Evolutionary conservation across 2,329 filamentous ascomycete species (phyloP).

Genomic region (Fusarium veterinarium): DNA sequence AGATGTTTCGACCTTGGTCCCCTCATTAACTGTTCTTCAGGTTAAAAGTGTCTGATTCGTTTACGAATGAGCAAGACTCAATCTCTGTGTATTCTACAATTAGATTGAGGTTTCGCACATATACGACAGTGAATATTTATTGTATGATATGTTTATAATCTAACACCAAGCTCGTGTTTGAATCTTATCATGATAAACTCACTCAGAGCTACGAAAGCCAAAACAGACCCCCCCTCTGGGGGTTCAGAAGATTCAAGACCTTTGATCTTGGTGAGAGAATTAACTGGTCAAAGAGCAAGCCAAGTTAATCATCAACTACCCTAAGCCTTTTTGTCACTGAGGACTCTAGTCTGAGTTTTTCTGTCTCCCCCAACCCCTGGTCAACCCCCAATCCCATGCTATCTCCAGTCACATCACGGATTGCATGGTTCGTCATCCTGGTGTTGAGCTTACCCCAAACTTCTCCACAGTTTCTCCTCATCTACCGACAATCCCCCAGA

Average conservation of each 20-base stretch:
- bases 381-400: constrained; percentile 6
- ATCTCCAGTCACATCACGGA: not conserved
- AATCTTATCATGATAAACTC: not conserved
- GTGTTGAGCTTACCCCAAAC: constrained; percentile 10
- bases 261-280: too few relatives aligned
- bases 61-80: not conserved
- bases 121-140: not conserved
- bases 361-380: not conserved
- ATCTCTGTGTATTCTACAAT: not conserved
- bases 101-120: too few relatives aligned
- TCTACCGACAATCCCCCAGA: not conserved
- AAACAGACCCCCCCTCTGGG: not conserved
- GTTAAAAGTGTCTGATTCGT: too few relatives aligned
- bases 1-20: not conserved
- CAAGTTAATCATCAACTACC: too few relatives aligned
- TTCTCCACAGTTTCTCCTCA: constrained; percentile 27
- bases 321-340: too few relatives aligned
- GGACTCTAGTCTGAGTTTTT: too few relatives aligned
- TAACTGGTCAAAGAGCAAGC: too few relatives aligned
- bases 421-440: not conserved
- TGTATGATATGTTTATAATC: not conserved
- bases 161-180: not conserved
- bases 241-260: too few relatives aligned
- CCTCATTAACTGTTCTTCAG: not conserved
- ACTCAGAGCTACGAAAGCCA: not conserved